Evolutionary conservation across 768 basidiomycete species (phyloP).

Genomic region (Dioszegia aurantiaca): DNA sequence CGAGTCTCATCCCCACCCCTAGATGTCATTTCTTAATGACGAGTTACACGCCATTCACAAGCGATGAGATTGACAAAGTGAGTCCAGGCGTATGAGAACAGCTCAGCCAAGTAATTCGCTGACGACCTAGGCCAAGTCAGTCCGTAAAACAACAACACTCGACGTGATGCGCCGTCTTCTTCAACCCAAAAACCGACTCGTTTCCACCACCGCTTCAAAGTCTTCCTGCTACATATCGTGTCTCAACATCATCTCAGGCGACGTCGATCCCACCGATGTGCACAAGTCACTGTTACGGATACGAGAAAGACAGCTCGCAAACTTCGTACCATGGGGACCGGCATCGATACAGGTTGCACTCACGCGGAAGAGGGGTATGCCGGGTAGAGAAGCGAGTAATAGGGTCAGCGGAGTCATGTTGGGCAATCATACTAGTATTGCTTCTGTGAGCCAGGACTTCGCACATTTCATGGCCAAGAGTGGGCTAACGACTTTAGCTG

Average conservation of each 20-base stretch:
- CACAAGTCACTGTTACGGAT: slow-evolving; percentile 96
- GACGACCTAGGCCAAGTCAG: slow-evolving; percentile 74
- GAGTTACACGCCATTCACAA: slow-evolving; percentile 96
- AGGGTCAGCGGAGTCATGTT: slow-evolving; percentile 98
- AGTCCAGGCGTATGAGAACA: slow-evolving; percentile 25
- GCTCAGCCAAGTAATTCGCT: neutral
- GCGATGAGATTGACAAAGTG: slow-evolving; percentile 94
- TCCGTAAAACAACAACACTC: slow-evolving; percentile 90
- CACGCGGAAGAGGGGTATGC: slow-evolving; percentile 77
- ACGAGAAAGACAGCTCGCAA: slow-evolving; percentile 91
- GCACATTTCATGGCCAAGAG: neutral
- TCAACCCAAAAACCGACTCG: slow-evolving; percentile 98
- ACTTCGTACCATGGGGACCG: slow-evolving; percentile 99
- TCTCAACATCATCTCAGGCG: slow-evolving; percentile 96
- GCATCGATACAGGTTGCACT: slow-evolving; percentile 96
- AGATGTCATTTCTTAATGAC: slow-evolving; percentile 98
- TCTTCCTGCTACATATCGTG: slow-evolving; percentile 86
- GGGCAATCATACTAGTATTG: slow-evolving; percentile 98
- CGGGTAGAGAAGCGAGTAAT: slow-evolving; percentile 73
- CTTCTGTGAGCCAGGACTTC: slow-evolving; percentile 64
- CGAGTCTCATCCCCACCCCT: slow-evolving; percentile 93
- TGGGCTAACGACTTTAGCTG: slow-evolving; percentile 57
- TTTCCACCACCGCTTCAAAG: slow-evolving; percentile 63
- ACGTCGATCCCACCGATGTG: slow-evolving; percentile 96
- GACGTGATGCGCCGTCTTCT: slow-evolving; percentile 97